These are phyloP conservation scores for Arxiozyma telluris DNA, from an alignment of 1,139 yeast species.

Conservation along the genomic window DNA sequence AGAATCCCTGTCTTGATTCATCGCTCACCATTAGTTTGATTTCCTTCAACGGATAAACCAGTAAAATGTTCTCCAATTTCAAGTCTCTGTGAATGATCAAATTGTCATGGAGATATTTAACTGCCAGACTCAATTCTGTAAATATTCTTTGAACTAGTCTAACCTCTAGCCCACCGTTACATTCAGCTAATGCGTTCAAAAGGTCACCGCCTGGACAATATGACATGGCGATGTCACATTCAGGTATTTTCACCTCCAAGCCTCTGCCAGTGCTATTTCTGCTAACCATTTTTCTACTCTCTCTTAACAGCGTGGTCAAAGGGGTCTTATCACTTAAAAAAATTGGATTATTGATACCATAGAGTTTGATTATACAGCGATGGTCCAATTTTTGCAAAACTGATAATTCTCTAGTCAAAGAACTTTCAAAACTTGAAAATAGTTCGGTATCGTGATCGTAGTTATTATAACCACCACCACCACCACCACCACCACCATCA, in stretches of 20 bases:
- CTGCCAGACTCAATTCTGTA: constrained; percentile 59
- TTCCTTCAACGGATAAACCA: constrained; percentile 35
- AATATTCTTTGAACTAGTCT: constrained; percentile 50
- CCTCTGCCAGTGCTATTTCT: constrained; percentile 2
- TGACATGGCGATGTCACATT: constrained; percentile 53
- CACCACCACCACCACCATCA: too few species aligned
- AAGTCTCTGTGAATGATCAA: constrained; percentile 78
- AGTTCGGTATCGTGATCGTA: constrained; percentile 28
- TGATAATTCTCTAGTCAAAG: constrained; percentile 65
- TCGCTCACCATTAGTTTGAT: constrained; percentile 23
- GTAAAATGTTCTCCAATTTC: constrained; percentile 69
- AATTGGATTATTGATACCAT: constrained; percentile 30
- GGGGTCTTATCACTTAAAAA: constrained; percentile 22
- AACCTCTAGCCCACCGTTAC: constrained; percentile 35
- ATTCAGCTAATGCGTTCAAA: constrained; percentile 46
- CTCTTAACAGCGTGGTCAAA: constrained; percentile 14
- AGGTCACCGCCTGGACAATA: constrained; percentile 81
- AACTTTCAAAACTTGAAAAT: constrained; percentile 52
- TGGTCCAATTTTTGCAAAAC: constrained; percentile 42
- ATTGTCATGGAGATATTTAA: constrained; percentile 60
- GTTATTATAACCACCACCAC: neutral
- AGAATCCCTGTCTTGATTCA: constrained; percentile 3
- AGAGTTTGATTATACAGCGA: constrained; percentile 38
- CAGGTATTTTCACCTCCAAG: constrained; percentile 15
- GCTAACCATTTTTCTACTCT: neutral